phyloP scores from a whole-genome alignment of 257 asterid species.

The Solanum medicagineum region DNA sequence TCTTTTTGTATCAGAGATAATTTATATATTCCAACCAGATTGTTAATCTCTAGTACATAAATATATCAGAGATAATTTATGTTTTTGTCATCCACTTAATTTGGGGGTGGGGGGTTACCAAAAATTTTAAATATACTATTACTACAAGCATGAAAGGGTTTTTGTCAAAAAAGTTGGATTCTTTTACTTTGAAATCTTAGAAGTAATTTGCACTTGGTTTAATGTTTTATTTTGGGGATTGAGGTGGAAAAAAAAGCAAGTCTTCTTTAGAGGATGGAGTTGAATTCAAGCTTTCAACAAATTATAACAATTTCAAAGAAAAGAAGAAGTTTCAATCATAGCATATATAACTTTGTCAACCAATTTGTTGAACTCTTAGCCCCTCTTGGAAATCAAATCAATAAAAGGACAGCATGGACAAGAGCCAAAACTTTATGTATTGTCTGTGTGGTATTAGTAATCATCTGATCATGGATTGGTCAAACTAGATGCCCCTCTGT shows the following conservation, averaged over 20 bases:
- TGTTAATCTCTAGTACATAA: too few species aligned
- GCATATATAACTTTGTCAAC: not conserved
- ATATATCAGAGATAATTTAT: not conserved
- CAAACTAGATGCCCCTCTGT: not conserved
- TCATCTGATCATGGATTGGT: not conserved
- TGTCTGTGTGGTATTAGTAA: not conserved
- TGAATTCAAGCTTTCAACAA: slow-evolving; percentile 3
- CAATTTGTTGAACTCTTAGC: not conserved
- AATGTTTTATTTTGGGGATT: not conserved
- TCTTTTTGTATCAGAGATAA: not conserved
- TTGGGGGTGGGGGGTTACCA: too few species aligned
- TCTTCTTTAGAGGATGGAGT: slow-evolving; percentile 1
- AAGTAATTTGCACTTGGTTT: not conserved
- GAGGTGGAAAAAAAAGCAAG: not conserved
- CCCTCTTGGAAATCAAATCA: not conserved
- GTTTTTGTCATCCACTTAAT: not conserved
- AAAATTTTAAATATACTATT: not conserved
- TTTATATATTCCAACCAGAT: not conserved
- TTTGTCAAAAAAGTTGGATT: not conserved
- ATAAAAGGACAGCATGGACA: not conserved
- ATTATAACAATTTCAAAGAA: not conserved
- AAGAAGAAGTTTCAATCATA: not conserved
- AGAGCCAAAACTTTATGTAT: not conserved
- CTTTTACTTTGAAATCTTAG: not conserved
- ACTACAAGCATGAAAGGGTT: not conserved